Conservation (phyloP, 2,329 filamentous ascomycete species). For the Alternaria metachromatica region DNA sequence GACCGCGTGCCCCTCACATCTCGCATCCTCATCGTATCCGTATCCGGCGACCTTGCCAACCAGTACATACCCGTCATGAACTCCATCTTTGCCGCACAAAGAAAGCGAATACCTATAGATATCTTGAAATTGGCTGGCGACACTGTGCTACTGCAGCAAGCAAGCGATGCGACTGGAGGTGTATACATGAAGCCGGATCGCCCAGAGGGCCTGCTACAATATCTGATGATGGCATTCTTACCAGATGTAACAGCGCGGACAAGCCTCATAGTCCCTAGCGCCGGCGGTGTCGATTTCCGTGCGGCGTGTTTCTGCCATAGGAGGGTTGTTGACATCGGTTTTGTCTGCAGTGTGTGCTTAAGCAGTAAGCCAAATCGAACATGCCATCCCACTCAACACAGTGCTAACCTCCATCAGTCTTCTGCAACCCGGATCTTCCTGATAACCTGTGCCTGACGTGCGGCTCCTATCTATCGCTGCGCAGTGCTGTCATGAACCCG, state of each 20-base stretch:
- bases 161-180: slow-evolving; percentile 74
- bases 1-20: slow-evolving; percentile 66
- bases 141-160: slow-evolving; percentile 93
- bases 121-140: slow-evolving; percentile 85
- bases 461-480: slow-evolving; percentile 48
- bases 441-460: slow-evolving; percentile 48
- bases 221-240: slow-evolving; percentile 93
- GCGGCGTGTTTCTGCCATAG: slow-evolving; percentile 99
- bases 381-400: slow-evolving; percentile 6
- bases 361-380: slow-evolving; percentile 65
- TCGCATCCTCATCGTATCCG: slow-evolving; percentile 87
- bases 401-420: slow-evolving; percentile 35
- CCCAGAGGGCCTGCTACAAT: slow-evolving; percentile 75
- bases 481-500: slow-evolving; percentile 39
- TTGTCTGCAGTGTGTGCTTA: slow-evolving; percentile 94
- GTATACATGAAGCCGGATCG: slow-evolving; percentile 67
- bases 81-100: slow-evolving; percentile 91
- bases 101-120: slow-evolving; percentile 87
- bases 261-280: slow-evolving; percentile 77
- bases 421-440: slow-evolving; percentile 43
- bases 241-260: slow-evolving; percentile 70
- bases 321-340: slow-evolving; percentile 87
- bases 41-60: slow-evolving; percentile 83
- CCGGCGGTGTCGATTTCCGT: slow-evolving; percentile 90
- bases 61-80: slow-evolving; percentile 99